These are phyloP conservation scores for Dipodascopsis uninucleata DNA, from an alignment of 805 yeast genomes.

Conservation along the genomic window DNA sequence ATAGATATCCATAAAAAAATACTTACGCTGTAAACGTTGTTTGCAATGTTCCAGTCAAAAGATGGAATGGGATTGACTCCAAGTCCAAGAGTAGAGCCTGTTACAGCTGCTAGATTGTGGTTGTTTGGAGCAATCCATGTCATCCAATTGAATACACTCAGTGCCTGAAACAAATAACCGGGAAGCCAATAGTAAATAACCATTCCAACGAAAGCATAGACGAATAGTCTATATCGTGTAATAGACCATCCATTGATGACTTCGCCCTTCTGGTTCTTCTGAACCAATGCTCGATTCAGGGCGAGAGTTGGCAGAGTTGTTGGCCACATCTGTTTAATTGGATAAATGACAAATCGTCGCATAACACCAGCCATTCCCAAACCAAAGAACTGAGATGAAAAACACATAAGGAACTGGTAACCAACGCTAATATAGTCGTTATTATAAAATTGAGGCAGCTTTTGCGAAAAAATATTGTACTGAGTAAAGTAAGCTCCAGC, in stretches of 20 bases:
- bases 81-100: constrained; percentile 53
- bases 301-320: constrained; percentile 52
- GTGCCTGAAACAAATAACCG: constrained; percentile 56
- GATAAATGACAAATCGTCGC: constrained; percentile 54
- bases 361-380: constrained; percentile 62
- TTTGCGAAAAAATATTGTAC: constrained; percentile 38
- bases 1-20: too few relatives aligned
- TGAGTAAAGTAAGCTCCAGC: constrained; percentile 39
- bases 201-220: constrained; percentile 39
- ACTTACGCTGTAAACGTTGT: too few relatives aligned
- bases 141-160: constrained; percentile 60
- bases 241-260: constrained; percentile 59
- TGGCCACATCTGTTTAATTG: constrained; percentile 64
- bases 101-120: constrained; percentile 50
- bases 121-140: constrained; percentile 36
- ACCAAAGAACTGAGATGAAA: constrained; percentile 60
- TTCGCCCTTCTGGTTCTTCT: constrained; percentile 31
- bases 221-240: constrained; percentile 49
- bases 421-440: constrained; percentile 9
- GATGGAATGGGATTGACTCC: constrained; percentile 40
- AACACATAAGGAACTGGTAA: constrained; percentile 40
- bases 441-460: constrained; percentile 15
- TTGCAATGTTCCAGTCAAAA: constrained; percentile 48
- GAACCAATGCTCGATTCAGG: constrained; percentile 22
- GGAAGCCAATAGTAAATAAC: constrained; percentile 65